Evolutionary conservation across 1,284 basidiomycete genomes (phyloP).

Genomic region (Cryptococcus jaspeensis): DNA sequence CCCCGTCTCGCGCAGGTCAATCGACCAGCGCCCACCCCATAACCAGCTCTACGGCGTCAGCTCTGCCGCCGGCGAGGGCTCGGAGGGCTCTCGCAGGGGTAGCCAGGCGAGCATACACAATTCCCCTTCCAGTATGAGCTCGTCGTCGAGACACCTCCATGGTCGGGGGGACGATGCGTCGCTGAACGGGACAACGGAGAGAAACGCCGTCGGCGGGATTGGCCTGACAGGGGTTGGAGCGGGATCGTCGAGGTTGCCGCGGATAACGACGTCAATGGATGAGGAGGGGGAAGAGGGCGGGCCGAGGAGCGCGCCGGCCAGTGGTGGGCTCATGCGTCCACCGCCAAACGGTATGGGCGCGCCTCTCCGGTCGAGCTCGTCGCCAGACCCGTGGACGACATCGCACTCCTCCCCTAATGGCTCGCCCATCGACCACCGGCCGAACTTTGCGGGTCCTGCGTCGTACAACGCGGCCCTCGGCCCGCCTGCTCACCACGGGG

Average conservation of each 20-base stretch:
- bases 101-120: slow-evolving; percentile 27
- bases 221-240: neutral
- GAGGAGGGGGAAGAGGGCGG: slow-evolving; percentile 17
- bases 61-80: neutral
- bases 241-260: slow-evolving; percentile 18
- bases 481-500: neutral
- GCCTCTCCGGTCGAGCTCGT: slow-evolving; percentile 39
- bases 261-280: slow-evolving; percentile 26
- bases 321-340: slow-evolving; percentile 10
- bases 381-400: slow-evolving; percentile 34
- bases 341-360: slow-evolving; percentile 11
- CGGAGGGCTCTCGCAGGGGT: slow-evolving; percentile 20
- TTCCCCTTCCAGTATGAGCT: slow-evolving; percentile 27
- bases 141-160: slow-evolving; percentile 17
- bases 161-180: neutral
- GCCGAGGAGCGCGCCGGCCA: slow-evolving; percentile 30
- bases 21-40: slow-evolving; percentile 7
- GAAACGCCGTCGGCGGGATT: neutral
- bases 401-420: slow-evolving; percentile 22
- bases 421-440: slow-evolving; percentile 32
- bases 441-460: slow-evolving; percentile 12
- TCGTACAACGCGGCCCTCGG: slow-evolving; percentile 2
- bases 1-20: slow-evolving; percentile 11
- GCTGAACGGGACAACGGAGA: slow-evolving; percentile 1
- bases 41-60: neutral